phyloP scores from a whole-genome alignment of 192 early-diverging fungal genomes.

The Coemansia erecta region DNA sequence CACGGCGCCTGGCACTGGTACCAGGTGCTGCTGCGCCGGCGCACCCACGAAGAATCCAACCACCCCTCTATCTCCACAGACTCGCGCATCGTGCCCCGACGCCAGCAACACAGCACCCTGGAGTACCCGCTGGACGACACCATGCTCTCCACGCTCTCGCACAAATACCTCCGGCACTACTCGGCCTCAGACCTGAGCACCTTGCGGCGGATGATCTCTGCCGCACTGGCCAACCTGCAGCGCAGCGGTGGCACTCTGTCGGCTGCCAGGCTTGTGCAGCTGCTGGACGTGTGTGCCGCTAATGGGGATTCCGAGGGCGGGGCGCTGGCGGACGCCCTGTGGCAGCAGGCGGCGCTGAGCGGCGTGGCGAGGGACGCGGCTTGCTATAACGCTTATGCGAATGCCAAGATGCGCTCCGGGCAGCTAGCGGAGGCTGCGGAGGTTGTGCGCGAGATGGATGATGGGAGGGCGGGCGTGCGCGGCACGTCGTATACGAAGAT shows the following conservation, averaged over 20 bases:
- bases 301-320: neutral
- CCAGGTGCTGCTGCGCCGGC: neutral
- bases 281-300: slow-evolving; percentile 18
- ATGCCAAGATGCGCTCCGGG: slow-evolving; percentile 7
- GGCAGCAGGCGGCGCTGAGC: slow-evolving; percentile 38
- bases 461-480: slow-evolving; percentile 9
- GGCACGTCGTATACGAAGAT: slow-evolving; percentile 21
- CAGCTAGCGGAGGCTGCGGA: slow-evolving; percentile 24
- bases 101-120: neutral
- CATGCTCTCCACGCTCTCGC: neutral
- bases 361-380: slow-evolving; percentile 22
- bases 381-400: slow-evolving; percentile 30
- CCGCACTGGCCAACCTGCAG: too few relatives aligned
- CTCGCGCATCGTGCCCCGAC: slow-evolving; percentile 3
- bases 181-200: too few relatives aligned
- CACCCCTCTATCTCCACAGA: neutral
- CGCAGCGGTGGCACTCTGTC: neutral
- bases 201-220: neutral
- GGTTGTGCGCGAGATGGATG: slow-evolving; percentile 12
- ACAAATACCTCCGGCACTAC: neutral
- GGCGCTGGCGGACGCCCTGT: slow-evolving; percentile 15
- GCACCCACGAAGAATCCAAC: neutral
- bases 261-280: neutral
- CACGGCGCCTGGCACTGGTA: slow-evolving; percentile 9
- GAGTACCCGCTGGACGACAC: neutral